Evolutionary conservation across 257 asterid genomes (phyloP).

Genomic region (Nicotiana paniculata): DNA sequence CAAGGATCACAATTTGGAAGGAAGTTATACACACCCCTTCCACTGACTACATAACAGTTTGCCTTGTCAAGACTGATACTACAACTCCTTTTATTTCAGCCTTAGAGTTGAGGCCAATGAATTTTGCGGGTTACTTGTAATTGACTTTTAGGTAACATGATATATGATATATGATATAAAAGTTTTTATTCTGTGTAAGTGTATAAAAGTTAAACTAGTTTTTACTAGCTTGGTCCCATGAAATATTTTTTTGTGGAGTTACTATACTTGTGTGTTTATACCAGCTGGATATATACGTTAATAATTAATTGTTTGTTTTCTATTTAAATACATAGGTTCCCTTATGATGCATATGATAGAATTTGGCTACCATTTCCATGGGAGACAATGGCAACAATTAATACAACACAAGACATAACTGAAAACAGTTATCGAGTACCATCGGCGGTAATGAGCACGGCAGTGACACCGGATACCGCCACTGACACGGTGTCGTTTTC

Average conservation of each 20-base stretch:
- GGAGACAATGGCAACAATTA: background rate
- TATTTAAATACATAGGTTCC: conserved; percentile 10
- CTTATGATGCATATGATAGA: conserved; percentile 20
- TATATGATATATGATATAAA: background rate
- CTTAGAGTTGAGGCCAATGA: conserved; percentile 13
- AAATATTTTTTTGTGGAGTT: too few relatives aligned
- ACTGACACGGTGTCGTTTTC: background rate
- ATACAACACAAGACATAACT: background rate
- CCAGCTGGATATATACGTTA: background rate
- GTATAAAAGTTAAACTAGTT: background rate
- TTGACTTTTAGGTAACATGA: background rate
- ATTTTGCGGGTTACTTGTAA: background rate
- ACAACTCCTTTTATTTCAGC: conserved; percentile 16
- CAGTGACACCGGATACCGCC: background rate
- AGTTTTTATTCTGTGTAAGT: background rate
- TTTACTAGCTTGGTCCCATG: background rate
- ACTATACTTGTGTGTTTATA: background rate
- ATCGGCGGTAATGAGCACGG: conserved; percentile 9
- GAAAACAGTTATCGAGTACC: background rate
- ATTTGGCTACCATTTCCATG: conserved; percentile 7
- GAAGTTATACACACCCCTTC: too few relatives aligned
- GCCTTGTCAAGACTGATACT: background rate
- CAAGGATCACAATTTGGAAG: too few relatives aligned
- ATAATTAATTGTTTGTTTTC: background rate
- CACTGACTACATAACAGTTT: too few relatives aligned